A percentile compares a stretch with the other conserved stretches of the same genome.
Conservation (phyloP, 805 yeast species). For the Yarrowia yakushimensis region DNA sequence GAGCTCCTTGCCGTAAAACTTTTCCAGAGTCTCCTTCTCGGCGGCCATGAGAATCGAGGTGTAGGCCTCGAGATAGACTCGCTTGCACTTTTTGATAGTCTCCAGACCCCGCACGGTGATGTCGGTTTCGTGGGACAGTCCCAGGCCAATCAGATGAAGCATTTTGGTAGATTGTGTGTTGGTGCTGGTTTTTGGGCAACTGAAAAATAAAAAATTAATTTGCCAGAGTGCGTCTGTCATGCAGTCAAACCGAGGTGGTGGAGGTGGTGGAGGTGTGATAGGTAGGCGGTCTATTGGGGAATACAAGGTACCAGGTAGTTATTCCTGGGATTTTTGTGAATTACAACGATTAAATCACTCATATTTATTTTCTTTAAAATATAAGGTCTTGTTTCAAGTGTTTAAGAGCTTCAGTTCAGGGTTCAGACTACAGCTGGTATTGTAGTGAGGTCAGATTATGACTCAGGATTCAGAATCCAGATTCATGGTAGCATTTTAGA, state of each 20-base stretch:
- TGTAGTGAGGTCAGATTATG: no score
- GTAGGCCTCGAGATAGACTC: conserved; percentile 94
- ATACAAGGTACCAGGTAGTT: no score
- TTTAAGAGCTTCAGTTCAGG: no score
- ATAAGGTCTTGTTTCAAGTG: no score
- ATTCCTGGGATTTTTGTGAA: no score
- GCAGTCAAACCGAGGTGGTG: neutral
- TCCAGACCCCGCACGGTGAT: conserved; percentile 94
- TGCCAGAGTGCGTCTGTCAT: conserved; percentile 1
- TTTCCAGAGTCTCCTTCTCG: conserved; percentile 65
- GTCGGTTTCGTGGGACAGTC: conserved; percentile 82
- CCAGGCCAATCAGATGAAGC: conserved; percentile 89
- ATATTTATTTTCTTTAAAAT: no score
- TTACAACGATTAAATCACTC: no score
- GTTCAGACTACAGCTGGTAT: no score
- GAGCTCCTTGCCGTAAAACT: conserved; percentile 79
- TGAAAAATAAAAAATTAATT: conserved; percentile 1
- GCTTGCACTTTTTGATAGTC: conserved; percentile 72
- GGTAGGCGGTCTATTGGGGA: no score
- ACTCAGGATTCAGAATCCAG: no score
- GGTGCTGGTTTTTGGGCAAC: neutral
- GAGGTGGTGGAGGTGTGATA: no score
- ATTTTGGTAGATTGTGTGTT: conserved; percentile 41
- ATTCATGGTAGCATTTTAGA: no score
- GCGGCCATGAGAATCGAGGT: conserved; percentile 96